phyloP scores from a whole-genome alignment of 768 basidiomycete species.

The Lactarius trivialis region DNA sequence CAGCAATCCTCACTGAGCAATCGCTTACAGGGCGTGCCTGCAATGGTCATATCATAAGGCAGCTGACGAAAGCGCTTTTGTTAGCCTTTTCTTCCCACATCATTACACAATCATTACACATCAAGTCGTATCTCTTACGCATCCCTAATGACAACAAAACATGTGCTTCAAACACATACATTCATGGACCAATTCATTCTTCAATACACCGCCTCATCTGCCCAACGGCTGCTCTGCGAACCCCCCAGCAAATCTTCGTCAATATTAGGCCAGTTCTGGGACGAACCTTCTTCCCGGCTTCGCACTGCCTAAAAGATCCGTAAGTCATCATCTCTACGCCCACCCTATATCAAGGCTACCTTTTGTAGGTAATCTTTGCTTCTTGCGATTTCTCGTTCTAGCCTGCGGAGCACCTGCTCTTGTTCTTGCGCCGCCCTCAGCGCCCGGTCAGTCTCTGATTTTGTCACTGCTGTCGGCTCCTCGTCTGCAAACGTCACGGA shows the following conservation, averaged over 20 bases:
- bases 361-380: conserved; percentile 71
- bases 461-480: conserved; percentile 50
- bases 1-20: neutral
- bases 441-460: conserved; percentile 53
- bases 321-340: neutral
- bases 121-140: neutral
- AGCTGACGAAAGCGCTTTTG: neutral
- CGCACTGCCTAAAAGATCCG: conserved; percentile 16
- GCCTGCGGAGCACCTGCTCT: conserved; percentile 37
- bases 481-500: conserved; percentile 70
- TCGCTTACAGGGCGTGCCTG: neutral
- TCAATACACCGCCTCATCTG: conserved; percentile 21
- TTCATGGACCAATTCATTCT: neutral
- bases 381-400: conserved; percentile 53
- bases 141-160: neutral
- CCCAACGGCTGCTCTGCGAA: conserved; percentile 9
- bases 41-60: neutral
- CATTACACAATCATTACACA: neutral
- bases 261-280: conserved; percentile 14
- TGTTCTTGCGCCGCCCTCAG: conserved; percentile 53
- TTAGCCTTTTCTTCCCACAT: neutral
- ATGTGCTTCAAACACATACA: neutral
- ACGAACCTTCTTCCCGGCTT: conserved; percentile 19
- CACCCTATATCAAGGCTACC: conserved; percentile 32
- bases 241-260: conserved; percentile 18